phyloP scores from a whole-genome alignment of 441 rosid genomes.

The Populus hybrid region DNA sequence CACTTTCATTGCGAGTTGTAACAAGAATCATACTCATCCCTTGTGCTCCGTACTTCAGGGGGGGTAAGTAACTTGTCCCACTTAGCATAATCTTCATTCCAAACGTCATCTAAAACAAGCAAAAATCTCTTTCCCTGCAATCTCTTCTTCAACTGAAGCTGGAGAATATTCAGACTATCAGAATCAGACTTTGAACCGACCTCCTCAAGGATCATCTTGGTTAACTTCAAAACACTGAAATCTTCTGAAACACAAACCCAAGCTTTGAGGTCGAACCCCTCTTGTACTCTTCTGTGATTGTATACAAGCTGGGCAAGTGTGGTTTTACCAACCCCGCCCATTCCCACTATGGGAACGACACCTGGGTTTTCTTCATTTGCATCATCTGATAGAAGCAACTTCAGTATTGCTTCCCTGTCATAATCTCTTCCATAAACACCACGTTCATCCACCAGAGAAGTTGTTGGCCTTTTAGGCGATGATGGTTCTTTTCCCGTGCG shows the following conservation, averaged over 20 bases:
- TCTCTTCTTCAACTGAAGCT: constrained; percentile 1
- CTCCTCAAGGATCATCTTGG: background rate
- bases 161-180: constrained; percentile 13
- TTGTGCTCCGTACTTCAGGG: background rate
- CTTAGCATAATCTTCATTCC: too few species aligned
- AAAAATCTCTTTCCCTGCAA: constrained; percentile 2
- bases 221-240: background rate
- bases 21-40: constrained; percentile 23
- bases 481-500: background rate
- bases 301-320: constrained; percentile 21
- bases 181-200: background rate
- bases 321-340: constrained; percentile 17
- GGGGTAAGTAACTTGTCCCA: background rate
- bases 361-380: too few species aligned
- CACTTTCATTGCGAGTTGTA: background rate
- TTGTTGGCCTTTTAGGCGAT: background rate
- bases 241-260: constrained; percentile 26
- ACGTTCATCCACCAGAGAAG: background rate
- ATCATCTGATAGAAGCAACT: too few species aligned
- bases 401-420: background rate
- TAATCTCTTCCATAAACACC: background rate
- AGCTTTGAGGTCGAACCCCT: constrained; percentile 8
- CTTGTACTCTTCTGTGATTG: background rate
- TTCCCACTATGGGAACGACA: too few species aligned
- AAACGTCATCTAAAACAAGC: too few species aligned